Conservation (phyloP, 2,329 filamentous ascomycete species). For the Pezicula carpinea region DNA sequence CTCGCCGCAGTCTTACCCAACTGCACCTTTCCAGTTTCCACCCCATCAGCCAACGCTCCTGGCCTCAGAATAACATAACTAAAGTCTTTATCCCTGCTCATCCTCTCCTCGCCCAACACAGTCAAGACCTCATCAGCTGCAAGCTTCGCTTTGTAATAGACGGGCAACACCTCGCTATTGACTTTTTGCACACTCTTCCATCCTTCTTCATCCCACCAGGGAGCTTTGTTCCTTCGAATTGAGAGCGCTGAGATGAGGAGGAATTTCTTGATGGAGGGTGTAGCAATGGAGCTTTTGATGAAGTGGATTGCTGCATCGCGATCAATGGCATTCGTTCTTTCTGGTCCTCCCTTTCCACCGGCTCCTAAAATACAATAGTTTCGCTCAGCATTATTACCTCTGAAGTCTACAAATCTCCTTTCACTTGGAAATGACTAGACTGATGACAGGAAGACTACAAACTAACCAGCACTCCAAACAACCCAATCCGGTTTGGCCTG, state of each 20-base stretch:
- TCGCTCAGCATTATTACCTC: not conserved
- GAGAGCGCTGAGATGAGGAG: slow-evolving; percentile 59
- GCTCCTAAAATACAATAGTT: slow-evolving; percentile 40
- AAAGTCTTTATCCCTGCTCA: slow-evolving; percentile 15
- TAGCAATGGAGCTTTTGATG: slow-evolving; percentile 52
- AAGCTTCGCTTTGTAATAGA: slow-evolving; percentile 57
- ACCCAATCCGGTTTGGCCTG: slow-evolving; percentile 60
- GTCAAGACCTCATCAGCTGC: slow-evolving; percentile 55
- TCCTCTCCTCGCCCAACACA: slow-evolving; percentile 37
- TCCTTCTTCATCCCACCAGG: slow-evolving; percentile 50
- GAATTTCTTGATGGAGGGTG: slow-evolving; percentile 53
- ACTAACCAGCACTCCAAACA: slow-evolving; percentile 61
- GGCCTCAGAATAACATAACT: slow-evolving; percentile 51
- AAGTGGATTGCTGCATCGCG: slow-evolving; percentile 59
- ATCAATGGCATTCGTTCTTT: slow-evolving; percentile 55
- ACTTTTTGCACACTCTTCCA: slow-evolving; percentile 37
- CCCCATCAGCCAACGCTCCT: slow-evolving; percentile 43
- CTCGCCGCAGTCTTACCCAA: slow-evolving; percentile 36
- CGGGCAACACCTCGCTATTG: slow-evolving; percentile 39
- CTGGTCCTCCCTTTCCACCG: slow-evolving; percentile 53
- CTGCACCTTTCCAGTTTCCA: slow-evolving; percentile 36
- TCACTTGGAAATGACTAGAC: no score
- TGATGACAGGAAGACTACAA: slow-evolving; percentile 3
- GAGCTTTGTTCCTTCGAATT: slow-evolving; percentile 45
- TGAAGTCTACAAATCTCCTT: no score